These are phyloP conservation scores for Artemisia princeps DNA, from an alignment of 140 eudicot genomes.

Conservation along the genomic window DNA sequence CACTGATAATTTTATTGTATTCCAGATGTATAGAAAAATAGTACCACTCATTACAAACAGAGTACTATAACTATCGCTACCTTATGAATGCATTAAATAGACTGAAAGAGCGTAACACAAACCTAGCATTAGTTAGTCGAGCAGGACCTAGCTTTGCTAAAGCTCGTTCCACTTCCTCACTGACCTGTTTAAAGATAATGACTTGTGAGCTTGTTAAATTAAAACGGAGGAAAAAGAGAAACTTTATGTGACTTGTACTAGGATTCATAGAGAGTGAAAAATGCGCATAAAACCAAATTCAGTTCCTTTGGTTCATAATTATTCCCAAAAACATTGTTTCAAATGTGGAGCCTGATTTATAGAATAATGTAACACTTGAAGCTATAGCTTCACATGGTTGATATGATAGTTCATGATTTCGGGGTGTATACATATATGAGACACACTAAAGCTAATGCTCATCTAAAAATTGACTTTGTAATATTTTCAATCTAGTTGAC, in stretches of 20 bases:
- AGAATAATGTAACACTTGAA: not conserved
- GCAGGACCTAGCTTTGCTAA: slow-evolving; percentile 94
- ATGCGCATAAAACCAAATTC: not conserved
- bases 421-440: not conserved
- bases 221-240: not conserved
- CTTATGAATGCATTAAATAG: not conserved
- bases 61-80: slow-evolving; percentile 1
- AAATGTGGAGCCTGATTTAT: not conserved
- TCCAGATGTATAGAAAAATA: slow-evolving; percentile 6
- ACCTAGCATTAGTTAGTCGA: slow-evolving; percentile 66
- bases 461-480: not conserved
- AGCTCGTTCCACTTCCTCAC: slow-evolving; percentile 99
- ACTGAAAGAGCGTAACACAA: slow-evolving; percentile 13
- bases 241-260: not conserved
- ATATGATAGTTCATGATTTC: not conserved
- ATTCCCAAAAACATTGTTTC: slow-evolving; percentile 2
- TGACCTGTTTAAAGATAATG: slow-evolving; percentile 52
- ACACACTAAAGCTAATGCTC: not conserved
- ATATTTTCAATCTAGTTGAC: not conserved
- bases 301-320: not conserved
- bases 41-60: not conserved
- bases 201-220: slow-evolving; percentile 16
- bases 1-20: not conserved
- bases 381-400: slow-evolving; percentile 10
- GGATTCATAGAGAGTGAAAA: not conserved